These are phyloP conservation scores for Marasmius tenuissimus DNA, from an alignment of 1,284 basidiomycete genomes.

Conservation along the genomic window DNA sequence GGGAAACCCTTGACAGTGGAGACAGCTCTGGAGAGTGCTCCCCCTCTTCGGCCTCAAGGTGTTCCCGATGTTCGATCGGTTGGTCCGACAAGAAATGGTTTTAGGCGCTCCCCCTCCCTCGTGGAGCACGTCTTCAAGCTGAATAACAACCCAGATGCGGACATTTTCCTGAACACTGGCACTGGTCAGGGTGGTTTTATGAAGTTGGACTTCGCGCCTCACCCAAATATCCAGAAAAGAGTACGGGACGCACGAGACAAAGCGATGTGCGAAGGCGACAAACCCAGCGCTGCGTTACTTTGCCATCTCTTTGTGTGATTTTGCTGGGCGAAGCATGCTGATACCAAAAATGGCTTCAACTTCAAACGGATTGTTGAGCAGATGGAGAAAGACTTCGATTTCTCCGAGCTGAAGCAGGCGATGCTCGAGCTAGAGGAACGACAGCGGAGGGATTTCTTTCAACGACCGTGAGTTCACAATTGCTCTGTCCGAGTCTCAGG, in stretches of 20 bases:
- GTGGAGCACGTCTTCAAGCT: slow-evolving; percentile 1
- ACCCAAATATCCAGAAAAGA: background rate
- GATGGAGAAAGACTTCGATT: background rate
- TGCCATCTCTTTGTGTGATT: slow-evolving; percentile 2
- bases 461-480: background rate
- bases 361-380: background rate
- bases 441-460: background rate
- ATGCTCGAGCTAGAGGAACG: background rate
- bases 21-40: background rate
- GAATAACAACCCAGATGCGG: background rate
- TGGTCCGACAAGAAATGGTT: background rate
- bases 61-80: background rate
- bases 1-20: slow-evolving; percentile 2
- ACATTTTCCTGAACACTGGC: slow-evolving; percentile 2
- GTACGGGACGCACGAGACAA: background rate
- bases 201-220: background rate
- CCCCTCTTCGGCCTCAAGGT: background rate
- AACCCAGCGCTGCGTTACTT: background rate
- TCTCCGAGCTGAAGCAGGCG: background rate
- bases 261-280: background rate
- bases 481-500: background rate
- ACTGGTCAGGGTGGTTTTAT: background rate
- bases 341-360: background rate
- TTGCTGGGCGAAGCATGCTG: background rate
- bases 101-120: slow-evolving; percentile 2